Evolutionary conservation across 768 basidiomycete species (phyloP).

Genomic region (Suillus luteus): DNA sequence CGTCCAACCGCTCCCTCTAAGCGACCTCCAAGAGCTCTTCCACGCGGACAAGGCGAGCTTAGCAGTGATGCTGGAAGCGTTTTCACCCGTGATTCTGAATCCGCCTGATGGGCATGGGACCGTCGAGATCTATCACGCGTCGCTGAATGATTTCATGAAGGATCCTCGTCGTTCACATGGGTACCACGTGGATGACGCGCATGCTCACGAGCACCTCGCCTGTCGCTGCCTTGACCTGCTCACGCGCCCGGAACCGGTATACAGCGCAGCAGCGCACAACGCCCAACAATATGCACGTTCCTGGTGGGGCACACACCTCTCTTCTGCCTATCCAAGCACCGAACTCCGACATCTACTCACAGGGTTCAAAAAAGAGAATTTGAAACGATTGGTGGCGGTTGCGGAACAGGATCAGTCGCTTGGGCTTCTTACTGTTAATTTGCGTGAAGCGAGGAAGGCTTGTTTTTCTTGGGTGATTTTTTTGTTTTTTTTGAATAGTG

Average conservation of each 20-base stretch:
- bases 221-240: not conserved
- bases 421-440: not conserved
- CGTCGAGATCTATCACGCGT: slow-evolving; percentile 8
- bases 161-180: not conserved
- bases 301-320: not conserved
- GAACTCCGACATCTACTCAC: not conserved
- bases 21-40: not conserved
- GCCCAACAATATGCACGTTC: not conserved
- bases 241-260: not conserved
- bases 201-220: not conserved
- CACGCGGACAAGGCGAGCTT: not conserved
- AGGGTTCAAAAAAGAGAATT: not conserved
- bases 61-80: not conserved
- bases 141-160: slow-evolving; percentile 2
- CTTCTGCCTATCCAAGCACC: not conserved
- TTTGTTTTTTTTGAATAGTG: not conserved
- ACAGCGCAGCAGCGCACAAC: not conserved
- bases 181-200: not conserved
- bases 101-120: not conserved
- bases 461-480: not conserved
- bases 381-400: not conserved
- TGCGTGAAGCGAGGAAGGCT: not conserved
- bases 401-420: not conserved
- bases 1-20: not conserved
- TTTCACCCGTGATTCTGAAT: slow-evolving; percentile 1